phyloP scores from a whole-genome alignment of 257 asterid genomes.

The Eucommia ulmoides region DNA sequence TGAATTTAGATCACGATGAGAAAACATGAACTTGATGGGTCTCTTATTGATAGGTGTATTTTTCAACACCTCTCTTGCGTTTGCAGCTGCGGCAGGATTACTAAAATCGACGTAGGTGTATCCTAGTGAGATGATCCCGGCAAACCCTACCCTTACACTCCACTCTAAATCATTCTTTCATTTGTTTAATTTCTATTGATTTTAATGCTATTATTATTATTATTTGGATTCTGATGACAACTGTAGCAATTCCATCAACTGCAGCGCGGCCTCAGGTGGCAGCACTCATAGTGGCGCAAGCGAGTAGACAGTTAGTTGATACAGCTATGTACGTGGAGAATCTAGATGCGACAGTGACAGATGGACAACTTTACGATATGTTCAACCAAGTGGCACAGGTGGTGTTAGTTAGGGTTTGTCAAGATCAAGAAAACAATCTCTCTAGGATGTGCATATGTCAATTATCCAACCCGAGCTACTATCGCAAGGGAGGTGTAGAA shows the following conservation, averaged over 20 bases:
- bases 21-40: no score
- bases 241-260: no score
- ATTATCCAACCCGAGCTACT: neutral
- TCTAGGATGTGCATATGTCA: neutral
- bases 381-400: neutral
- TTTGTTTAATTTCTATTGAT: no score
- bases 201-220: neutral
- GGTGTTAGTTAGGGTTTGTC: neutral
- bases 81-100: no score
- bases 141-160: neutral
- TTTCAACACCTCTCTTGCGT: no score
- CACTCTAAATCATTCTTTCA: no score
- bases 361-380: neutral
- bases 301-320: neutral
- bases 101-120: no score
- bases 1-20: no score
- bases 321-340: neutral
- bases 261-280: neutral
- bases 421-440: neutral
- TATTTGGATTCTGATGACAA: neutral
- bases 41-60: no score
- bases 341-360: neutral
- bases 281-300: neutral
- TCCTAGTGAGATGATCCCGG: no score
- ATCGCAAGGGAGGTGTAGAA: neutral